phyloP scores from a whole-genome alignment of 2,329 filamentous ascomycete species.

The Phyllosticta citrichinensis region DNA sequence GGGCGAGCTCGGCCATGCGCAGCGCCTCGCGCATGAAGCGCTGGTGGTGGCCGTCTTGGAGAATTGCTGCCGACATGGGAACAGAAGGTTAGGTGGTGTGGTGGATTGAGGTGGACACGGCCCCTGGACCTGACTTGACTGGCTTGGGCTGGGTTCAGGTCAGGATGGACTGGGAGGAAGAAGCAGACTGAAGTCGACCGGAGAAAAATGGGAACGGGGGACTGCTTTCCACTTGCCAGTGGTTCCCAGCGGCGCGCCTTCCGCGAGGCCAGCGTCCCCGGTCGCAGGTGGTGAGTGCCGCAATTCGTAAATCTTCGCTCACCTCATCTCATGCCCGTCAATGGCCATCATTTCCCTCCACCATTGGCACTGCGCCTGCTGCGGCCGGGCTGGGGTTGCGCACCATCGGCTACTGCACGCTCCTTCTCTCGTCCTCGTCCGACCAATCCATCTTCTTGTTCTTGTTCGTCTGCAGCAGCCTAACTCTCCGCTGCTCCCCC shows the following conservation, averaged over 20 bases:
- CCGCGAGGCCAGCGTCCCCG: too few species aligned
- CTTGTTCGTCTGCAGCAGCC: not conserved
- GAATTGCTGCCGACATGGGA: not conserved
- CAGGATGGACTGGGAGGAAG: not conserved
- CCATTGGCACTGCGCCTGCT: not conserved
- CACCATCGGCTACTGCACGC: not conserved
- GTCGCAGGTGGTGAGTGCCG: too few species aligned
- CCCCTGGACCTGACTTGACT: not conserved
- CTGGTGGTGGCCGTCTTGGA: conserved; percentile 31
- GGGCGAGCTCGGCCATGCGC: conserved; percentile 78
- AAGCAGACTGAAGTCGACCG: too few species aligned
- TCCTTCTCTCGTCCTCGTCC: not conserved
- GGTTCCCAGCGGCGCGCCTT: too few species aligned
- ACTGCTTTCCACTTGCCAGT: too few species aligned
- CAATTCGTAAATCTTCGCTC: too few species aligned
- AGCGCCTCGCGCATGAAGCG: conserved; percentile 78
- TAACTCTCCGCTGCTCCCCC: conserved; percentile 5
- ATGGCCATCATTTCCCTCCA: not conserved
- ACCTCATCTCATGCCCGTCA: too few species aligned
- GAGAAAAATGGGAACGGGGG: too few species aligned
- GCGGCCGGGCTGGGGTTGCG: not conserved
- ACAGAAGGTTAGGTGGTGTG: not conserved
- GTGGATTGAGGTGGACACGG: not conserved
- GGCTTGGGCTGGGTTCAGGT: not conserved
- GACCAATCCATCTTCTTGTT: not conserved